Evolutionary conservation across 257 asterid genomes (phyloP), one percentile per base, ranked within the genome.

Genomic region (Haberlea rhodopensis): DNA sequence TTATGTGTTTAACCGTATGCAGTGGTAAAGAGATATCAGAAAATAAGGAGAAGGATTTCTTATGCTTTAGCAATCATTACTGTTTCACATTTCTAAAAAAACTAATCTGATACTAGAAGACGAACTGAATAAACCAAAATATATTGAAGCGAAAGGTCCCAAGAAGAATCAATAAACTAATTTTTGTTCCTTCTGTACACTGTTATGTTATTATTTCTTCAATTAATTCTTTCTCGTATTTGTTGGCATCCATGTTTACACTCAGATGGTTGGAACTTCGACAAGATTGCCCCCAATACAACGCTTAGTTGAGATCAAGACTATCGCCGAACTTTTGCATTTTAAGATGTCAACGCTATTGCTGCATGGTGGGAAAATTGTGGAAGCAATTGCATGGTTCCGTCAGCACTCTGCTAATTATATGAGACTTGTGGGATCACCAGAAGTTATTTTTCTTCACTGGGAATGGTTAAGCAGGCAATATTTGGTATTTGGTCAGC

Each of bases 401-500:
- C 90, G 91, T 72, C 84, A 76, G 76, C 99, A 90, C 63, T 71
- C 71, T 65, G 79, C 82, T 79, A 68, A 80, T 71, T 94, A 86
- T 79, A 81, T 81, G 80, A 83, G 55, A 77, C 90, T 87, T 72
- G 80, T 68, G 53, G 99, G 96, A 71, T 79, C 82, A 8, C 83
- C 91, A 5, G 94, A 90, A 66, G 91, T 80, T 72, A 74, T 59
- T 72, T 94, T 84, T 78, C 87, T 87, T 80, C 99, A 94, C 45
- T 94, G 97, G 96, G 96, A 90, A 74, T 94, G 99, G 99, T 80
- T 94, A 76, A 87, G 97, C 83, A 75, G 95, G 69, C 99, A 94
- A 69, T 86, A 79, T 74, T 74, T 94, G 73, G 95, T 80, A 68
- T 86, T 94, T 81, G 95, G 89, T 60, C 97, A 94, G 73, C 81